These are phyloP conservation scores for Dendrocalamus latiflorus DNA, from an alignment of 202 grass and related monocot genomes.

Conservation along the genomic window DNA sequence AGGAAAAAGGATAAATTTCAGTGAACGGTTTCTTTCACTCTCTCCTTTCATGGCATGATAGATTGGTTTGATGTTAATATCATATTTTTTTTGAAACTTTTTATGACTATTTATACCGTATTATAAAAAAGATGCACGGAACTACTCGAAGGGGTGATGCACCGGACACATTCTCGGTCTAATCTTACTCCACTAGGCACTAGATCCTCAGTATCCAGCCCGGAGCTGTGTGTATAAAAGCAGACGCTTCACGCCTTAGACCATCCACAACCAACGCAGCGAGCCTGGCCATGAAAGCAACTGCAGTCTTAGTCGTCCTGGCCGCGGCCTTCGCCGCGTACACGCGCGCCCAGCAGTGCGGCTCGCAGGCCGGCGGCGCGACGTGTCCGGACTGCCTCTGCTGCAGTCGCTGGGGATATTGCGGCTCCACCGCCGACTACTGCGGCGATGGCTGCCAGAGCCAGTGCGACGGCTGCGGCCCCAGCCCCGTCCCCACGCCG, in stretches of 20 bases:
- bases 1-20: too few species aligned
- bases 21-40: too few species aligned
- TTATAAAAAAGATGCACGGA: too few species aligned
- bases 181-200: too few species aligned
- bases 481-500: too few species aligned
- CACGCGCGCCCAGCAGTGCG: slow-evolving; percentile 35
- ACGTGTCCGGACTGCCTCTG: slow-evolving; percentile 37
- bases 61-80: too few species aligned
- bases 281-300: background rate
- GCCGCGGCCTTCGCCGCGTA: background rate
- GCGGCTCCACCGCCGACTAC: background rate
- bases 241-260: background rate
- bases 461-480: slow-evolving; percentile 51
- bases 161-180: too few species aligned
- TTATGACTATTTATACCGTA: too few species aligned
- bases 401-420: slow-evolving; percentile 47
- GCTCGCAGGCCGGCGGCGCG: slow-evolving; percentile 34
- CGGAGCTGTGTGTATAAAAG: background rate
- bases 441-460: slow-evolving; percentile 56
- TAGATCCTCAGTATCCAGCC: too few species aligned
- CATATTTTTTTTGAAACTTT: too few species aligned
- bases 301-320: slow-evolving; percentile 14
- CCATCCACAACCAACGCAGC: background rate
- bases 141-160: too few species aligned
- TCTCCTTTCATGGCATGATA: too few species aligned